Conservation (phyloP, 768 basidiomycete genomes). For the Auriscalpium microsporum region DNA sequence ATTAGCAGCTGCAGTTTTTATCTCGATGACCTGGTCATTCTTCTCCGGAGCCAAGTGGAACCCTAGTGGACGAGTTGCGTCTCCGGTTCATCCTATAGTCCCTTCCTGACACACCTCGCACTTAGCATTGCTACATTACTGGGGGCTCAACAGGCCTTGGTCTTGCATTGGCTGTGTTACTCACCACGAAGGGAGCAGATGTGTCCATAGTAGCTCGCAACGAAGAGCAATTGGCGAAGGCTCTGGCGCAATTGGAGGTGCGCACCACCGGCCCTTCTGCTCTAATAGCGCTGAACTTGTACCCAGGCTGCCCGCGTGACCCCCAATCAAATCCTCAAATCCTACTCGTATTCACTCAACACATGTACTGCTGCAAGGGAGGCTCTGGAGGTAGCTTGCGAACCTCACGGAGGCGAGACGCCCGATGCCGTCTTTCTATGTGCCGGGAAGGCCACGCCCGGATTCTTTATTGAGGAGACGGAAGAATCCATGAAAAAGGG, state of each 20-base stretch:
- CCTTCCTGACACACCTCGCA: not conserved
- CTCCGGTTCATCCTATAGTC: not conserved
- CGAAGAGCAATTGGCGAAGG: slow-evolving; percentile 50
- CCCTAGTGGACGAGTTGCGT: slow-evolving; percentile 19
- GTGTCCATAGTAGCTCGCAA: slow-evolving; percentile 82
- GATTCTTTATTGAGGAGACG: slow-evolving; percentile 64
- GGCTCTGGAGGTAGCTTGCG: slow-evolving; percentile 56
- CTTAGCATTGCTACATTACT: slow-evolving; percentile 77
- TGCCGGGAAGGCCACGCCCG: slow-evolving; percentile 65
- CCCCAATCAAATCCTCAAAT: slow-evolving; percentile 52
- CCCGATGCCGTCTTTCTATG: slow-evolving; percentile 78
- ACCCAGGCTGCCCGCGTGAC: slow-evolving; percentile 42
- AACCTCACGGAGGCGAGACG: slow-evolving; percentile 41
- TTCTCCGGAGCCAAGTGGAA: slow-evolving; percentile 23
- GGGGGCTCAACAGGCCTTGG: slow-evolving; percentile 82
- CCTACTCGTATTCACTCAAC: slow-evolving; percentile 59
- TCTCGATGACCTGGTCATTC: slow-evolving; percentile 10
- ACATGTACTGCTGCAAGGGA: slow-evolving; percentile 42
- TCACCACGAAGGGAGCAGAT: slow-evolving; percentile 64
- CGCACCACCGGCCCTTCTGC: slow-evolving; percentile 12
- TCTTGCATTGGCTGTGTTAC: slow-evolving; percentile 56
- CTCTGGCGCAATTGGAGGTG: slow-evolving; percentile 60
- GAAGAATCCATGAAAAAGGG: slow-evolving; percentile 49
- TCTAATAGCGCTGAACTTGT: not conserved
- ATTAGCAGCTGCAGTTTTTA: slow-evolving; percentile 1